Conservation (phyloP, 169 alveolate species). For the Eimeria tenella region DNA sequence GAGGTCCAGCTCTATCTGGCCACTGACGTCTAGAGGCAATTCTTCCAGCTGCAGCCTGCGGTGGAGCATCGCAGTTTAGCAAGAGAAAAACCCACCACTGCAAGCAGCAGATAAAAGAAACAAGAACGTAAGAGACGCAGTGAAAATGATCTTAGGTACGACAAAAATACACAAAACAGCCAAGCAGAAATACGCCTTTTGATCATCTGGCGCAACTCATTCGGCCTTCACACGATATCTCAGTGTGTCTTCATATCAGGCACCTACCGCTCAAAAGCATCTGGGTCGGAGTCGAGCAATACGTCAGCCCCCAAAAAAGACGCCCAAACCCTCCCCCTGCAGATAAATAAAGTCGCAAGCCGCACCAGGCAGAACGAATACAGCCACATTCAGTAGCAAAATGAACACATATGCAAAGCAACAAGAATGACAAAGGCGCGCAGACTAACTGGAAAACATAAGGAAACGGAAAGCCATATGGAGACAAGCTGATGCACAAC, state of each 20-base stretch:
- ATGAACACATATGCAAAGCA: background rate
- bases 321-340: conserved; percentile 50
- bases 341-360: background rate
- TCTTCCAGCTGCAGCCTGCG: conserved; percentile 83
- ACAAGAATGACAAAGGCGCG: background rate
- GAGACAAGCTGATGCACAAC: background rate
- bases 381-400: background rate
- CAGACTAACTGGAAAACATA: background rate
- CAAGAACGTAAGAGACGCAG: no score
- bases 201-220: background rate
- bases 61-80: background rate
- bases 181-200: background rate
- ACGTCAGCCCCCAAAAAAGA: conserved; percentile 8
- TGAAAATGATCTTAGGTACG: background rate
- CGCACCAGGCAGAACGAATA: no score
- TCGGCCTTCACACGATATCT: background rate
- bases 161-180: background rate
- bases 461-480: background rate
- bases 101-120: background rate
- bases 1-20: conserved; percentile 90
- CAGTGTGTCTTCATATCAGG: background rate
- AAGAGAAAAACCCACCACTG: background rate
- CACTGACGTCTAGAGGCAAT: conserved; percentile 83
- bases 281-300: conserved; percentile 35
- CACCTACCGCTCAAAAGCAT: conserved; percentile 28